Conservation (phyloP, 495 filamentous ascomycete species). For the Aspergillus ellipticus region DNA sequence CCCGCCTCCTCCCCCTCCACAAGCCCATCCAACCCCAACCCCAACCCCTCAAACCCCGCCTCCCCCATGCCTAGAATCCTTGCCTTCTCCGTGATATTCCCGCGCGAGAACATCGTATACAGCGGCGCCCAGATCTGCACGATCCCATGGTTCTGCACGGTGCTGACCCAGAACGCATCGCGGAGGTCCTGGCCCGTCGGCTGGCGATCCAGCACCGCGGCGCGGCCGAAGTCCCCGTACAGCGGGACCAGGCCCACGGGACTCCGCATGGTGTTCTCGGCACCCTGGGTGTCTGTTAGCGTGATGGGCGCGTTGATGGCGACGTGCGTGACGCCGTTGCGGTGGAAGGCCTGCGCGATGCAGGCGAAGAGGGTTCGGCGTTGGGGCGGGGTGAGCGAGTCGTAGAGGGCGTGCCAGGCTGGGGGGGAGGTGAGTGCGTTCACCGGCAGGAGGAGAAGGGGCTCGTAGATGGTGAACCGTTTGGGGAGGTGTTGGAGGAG, state of each 20-base stretch:
- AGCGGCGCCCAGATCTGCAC: constrained; percentile 81
- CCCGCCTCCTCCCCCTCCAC: constrained; percentile 31
- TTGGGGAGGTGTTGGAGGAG: constrained; percentile 48
- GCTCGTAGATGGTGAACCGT: constrained; percentile 65
- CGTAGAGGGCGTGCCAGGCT: constrained; percentile 46
- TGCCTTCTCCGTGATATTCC: constrained; percentile 86
- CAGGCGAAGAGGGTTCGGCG: constrained; percentile 48
- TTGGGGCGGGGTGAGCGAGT: constrained; percentile 11
- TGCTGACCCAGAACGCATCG: constrained; percentile 67
- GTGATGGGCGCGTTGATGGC: constrained; percentile 72
- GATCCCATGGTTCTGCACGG: constrained; percentile 71
- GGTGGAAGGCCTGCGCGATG: constrained; percentile 40
- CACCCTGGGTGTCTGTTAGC: constrained; percentile 18
- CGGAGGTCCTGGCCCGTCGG: constrained; percentile 48
- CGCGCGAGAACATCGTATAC: constrained; percentile 88
- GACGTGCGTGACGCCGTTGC: constrained; percentile 57
- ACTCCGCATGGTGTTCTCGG: constrained; percentile 64
- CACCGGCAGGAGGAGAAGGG: constrained; percentile 63
- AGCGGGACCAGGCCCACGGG: constrained; percentile 60
- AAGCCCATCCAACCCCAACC: too few relatives aligned
- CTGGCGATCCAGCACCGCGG: constrained; percentile 11
- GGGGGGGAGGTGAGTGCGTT: constrained; percentile 50
- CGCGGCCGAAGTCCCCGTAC: constrained; percentile 67
- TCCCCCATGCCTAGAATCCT: constrained; percentile 56
- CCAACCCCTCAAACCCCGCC: constrained; percentile 27